Base-by-base conservation (phyloP, 495 filamentous ascomycete species). In the Amniculicola lignicola region DNA sequence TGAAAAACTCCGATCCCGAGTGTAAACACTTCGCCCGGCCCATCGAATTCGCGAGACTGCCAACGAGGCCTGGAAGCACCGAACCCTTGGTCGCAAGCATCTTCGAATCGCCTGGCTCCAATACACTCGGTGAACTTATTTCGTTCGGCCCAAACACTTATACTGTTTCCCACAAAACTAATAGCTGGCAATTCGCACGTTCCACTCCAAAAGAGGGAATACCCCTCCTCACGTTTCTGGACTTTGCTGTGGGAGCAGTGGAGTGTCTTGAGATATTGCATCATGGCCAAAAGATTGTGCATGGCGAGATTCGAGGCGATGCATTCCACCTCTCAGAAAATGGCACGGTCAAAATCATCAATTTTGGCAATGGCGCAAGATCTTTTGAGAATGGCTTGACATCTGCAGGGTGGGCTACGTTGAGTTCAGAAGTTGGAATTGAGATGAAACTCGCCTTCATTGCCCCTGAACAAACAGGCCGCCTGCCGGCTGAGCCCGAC, bases 381-480 rank as follows among this genome's bases (percentile, higher is more conserved):
- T 87, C 89, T 3, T 94, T 95, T 62, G 90, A 96, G 70, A 85
- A 93, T 72, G 87, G 89, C 15, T 74, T 96, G 33, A 87, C 84
- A 12, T 89, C 86, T 61, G 83, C 85, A 40, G 89, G 89, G 36
- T 96, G 90, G 90, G 85, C 83, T 6, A 76, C 83, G 1, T 74
- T 95, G 33, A 89, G 86, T 3, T 81, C 82, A 33, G 87, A 93
- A 66, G 70, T 88, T 29, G 90, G 89, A 0, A 84, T 88, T 22
- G 87, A 87, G 65, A 85, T 88, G 60, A 94, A 93, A 70, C 73
- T 96, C 18, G 82, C 89, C 52, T 94, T 84, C 63, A 90, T 96
- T 67, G 89, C 88, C 37, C 89, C 90, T 0, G 90, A 96, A 61
- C 90, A 95, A 74, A 96, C 90, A 12, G 90, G 90, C 21, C 82